A percentile compares a stretch with the other conserved stretches of the same genome.
Conservation (phyloP, 208 protist species). For the Trypanosoma cruzi region DNA sequence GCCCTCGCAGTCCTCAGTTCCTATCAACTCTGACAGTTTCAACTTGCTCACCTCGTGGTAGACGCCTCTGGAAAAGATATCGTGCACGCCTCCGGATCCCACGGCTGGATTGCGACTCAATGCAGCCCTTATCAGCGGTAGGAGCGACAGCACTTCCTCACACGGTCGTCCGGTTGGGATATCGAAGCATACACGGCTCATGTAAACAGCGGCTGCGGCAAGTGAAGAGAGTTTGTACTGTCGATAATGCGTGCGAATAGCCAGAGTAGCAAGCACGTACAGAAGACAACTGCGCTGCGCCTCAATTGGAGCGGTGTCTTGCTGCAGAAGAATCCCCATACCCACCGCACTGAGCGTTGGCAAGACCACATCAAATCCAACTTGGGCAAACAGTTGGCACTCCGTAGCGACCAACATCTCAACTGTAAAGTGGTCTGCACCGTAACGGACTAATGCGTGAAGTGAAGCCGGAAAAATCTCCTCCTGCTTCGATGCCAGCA, state of each 20-base stretch:
- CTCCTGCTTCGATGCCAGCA: conserved; percentile 98
- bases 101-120: conserved; percentile 18
- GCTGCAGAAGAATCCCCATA: conserved; percentile 54
- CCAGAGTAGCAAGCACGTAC: conserved; percentile 60
- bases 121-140: conserved; percentile 40
- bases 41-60: too few relatives aligned
- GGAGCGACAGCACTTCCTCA: conserved; percentile 36
- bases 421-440: conserved; percentile 88
- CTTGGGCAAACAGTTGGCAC: conserved; percentile 36
- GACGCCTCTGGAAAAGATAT: too few relatives aligned
- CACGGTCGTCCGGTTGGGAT: conserved; percentile 46
- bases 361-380: conserved; percentile 51
- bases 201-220: conserved; percentile 63
- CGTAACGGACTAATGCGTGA: conserved; percentile 90
- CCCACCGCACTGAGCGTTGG: conserved; percentile 57
- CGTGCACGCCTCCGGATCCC: conserved; percentile 33
- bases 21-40: too few relatives aligned
- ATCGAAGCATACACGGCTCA: conserved; percentile 47
- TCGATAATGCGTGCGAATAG: conserved; percentile 57
- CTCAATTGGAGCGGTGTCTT: conserved; percentile 53
- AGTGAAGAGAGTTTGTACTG: conserved; percentile 56
- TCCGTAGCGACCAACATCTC: conserved; percentile 57
- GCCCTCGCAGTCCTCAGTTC: too few relatives aligned
- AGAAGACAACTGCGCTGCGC: conserved; percentile 50
- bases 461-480: conserved; percentile 95